These are phyloP conservation scores for Rhodosporidiobolus odoratus DNA, from an alignment of 768 basidiomycete genomes.

Conservation along the genomic window DNA sequence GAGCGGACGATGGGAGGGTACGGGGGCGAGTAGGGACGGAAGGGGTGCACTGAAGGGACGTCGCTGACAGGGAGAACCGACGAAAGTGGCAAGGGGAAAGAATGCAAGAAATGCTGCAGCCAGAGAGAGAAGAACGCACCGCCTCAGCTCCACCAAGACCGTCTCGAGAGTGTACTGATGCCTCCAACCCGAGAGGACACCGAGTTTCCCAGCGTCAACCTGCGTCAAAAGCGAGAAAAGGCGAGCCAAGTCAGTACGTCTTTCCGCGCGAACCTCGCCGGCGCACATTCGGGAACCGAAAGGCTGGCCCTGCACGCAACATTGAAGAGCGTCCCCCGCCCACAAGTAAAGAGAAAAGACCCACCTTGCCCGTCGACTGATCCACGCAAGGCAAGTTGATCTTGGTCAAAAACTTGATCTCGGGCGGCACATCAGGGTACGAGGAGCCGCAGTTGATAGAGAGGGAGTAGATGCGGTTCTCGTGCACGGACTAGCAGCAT, in stretches of 20 bases:
- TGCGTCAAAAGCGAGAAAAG: slow-evolving; percentile 33
- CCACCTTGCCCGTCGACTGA: slow-evolving; percentile 59
- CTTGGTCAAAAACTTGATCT: slow-evolving; percentile 75
- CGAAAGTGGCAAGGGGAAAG: not conserved
- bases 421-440: slow-evolving; percentile 74
- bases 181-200: slow-evolving; percentile 69
- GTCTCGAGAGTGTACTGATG: slow-evolving; percentile 75
- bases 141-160: slow-evolving; percentile 84
- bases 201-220: slow-evolving; percentile 68
- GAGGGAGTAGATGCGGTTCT: slow-evolving; percentile 96
- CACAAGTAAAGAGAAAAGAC: no score
- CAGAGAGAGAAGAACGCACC: slow-evolving; percentile 53
- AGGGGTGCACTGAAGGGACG: no score
- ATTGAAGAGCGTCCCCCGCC: not conserved
- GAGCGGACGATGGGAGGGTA: no score
- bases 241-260: not conserved
- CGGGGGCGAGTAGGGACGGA: no score
- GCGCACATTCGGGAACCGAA: no score
- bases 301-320: no score
- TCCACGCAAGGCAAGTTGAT: slow-evolving; percentile 93
- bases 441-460: slow-evolving; percentile 73
- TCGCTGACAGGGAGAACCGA: not conserved
- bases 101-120: not conserved
- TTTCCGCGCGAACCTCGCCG: not conserved
- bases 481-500: slow-evolving; percentile 73